phyloP scores from a whole-genome alignment of 1,139 yeast genomes.

The Yamadazyma taylorii region DNA sequence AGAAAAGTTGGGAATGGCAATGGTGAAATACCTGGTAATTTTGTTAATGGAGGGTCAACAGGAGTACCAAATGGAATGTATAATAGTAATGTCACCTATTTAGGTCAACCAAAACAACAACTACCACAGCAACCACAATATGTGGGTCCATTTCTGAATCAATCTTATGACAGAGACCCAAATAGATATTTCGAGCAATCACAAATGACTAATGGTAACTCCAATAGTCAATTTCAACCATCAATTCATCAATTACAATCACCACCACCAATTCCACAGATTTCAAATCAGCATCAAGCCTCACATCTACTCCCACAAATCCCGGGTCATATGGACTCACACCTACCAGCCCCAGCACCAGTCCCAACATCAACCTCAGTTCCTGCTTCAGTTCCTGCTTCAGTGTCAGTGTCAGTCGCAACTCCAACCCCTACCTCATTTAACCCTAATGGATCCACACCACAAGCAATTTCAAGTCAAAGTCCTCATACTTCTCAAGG shows the following conservation, averaged over 20 bases:
- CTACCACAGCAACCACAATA: slow-evolving; percentile 3
- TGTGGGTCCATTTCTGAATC: slow-evolving; percentile 11
- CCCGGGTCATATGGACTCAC: background rate
- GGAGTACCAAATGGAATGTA: background rate
- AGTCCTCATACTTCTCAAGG: background rate
- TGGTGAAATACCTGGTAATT: background rate
- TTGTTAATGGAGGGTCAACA: background rate
- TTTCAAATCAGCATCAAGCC: no score
- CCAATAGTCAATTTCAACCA: no score
- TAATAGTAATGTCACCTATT: background rate
- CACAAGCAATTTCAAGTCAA: background rate
- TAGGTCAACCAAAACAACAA: background rate
- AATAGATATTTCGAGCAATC: background rate
- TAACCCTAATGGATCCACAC: background rate
- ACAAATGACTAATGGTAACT: no score
- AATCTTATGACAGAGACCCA: slow-evolving; percentile 9
- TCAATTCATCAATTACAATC: background rate
- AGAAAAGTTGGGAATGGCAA: background rate
- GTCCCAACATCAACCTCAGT: background rate
- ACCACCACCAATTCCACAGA: no score
- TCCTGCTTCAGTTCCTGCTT: background rate
- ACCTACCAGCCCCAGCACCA: background rate
- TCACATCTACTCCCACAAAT: no score
- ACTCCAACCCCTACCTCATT: background rate
- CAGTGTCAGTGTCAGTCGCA: background rate